Base-by-base conservation (phyloP, 345 rosid species). In the Gynandropsis gynandra region DNA sequence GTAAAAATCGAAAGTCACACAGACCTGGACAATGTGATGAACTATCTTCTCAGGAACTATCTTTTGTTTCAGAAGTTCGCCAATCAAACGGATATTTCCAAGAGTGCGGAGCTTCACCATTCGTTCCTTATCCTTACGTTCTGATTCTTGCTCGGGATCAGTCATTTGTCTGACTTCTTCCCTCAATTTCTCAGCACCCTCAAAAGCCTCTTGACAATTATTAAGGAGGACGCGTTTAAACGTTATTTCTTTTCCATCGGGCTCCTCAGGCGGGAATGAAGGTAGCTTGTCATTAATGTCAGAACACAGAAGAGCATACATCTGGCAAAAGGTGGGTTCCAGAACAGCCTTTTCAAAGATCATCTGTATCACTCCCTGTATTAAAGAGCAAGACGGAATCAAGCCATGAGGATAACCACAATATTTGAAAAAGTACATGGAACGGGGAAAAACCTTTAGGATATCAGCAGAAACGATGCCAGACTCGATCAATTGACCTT, bases 31-130 rank as follows among this genome's bases (percentile, higher is more conserved):
- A 27, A 92, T 87, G 68, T 92, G 89, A 72, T 87, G 96, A 42
- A 84, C 96, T 48, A 92, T 76, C 84, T 40, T 87, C 74, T 87
- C 96, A 13, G 98, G 78, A 11, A 92, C 96, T 93, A 92, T 87
- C 71, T 72, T 82, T 74, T 92, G 93, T 78, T 92, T 87, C 71
- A 87, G 67, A 68, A 92, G 89, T 72, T 92, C 96, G 46, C 96
- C 98, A 74, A 92, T 87, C 47, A 92, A 66, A 50, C 87, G 95
- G 24, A 85, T 87, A 38, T 92, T 92, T 27, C 98, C 98, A 8
- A 92, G 65, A 14, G 96, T 92, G 27, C 98, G 85, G 20, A 82
- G 78, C 74, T 87, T 92, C 47, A 71, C 57, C 74, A 77, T 54
- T 58, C 87, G 76, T 66, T 87, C 98, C 59, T 77, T 92, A 61